Conservation (phyloP, 306 rosid species). For the Psophocarpus tetragonolobus region DNA sequence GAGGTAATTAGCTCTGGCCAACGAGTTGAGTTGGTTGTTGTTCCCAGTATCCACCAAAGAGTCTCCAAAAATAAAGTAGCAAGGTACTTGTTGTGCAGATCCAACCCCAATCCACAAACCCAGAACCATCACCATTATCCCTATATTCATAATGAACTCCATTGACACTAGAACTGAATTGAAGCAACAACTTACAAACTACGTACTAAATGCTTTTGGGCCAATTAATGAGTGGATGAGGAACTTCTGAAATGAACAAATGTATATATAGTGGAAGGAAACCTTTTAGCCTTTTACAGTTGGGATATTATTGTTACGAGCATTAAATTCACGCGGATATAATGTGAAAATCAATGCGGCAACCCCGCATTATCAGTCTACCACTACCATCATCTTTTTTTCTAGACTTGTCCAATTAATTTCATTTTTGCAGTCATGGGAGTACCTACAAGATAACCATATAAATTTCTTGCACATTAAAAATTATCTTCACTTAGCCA, state of each 20-base stretch:
- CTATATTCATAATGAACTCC: background rate
- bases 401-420: background rate
- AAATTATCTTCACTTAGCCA: background rate
- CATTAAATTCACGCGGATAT: conserved; percentile 48
- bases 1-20: conserved; percentile 80
- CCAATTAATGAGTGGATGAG: conserved; percentile 20
- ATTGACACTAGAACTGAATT: background rate
- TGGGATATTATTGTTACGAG: conserved; percentile 35
- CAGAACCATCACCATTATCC: conserved; percentile 33
- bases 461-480: no score
- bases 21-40: conserved; percentile 72
- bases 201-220: background rate
- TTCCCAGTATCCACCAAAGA: conserved; percentile 94
- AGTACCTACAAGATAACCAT: background rate
- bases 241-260: conserved; percentile 9
- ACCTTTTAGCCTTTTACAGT: conserved; percentile 38
- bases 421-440: background rate
- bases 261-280: conserved; percentile 43
- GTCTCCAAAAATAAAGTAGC: conserved; percentile 96
- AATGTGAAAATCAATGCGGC: conserved; percentile 37
- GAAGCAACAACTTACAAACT: background rate
- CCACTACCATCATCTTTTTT: background rate
- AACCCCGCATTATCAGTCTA: background rate
- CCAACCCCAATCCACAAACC: conserved; percentile 36
- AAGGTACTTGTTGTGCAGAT: conserved; percentile 80